Percentiles rank a stretch among this genome's conserved stretches.
phyloP scores from a whole-genome alignment of 2,329 filamentous ascomycete species.

The Calonectria hongkongensis region DNA sequence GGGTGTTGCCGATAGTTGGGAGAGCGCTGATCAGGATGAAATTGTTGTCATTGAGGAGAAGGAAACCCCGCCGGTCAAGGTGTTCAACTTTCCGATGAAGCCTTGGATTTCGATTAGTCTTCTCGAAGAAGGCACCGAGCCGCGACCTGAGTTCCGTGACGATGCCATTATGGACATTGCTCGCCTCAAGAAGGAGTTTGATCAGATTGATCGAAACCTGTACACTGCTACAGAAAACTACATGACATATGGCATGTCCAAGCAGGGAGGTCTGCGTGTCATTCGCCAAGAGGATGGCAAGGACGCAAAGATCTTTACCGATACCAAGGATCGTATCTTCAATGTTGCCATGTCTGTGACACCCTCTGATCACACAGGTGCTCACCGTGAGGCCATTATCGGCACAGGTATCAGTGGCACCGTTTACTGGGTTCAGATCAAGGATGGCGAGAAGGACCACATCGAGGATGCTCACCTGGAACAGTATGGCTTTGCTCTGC shows the following conservation, averaged over 20 bases:
- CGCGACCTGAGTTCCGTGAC: conserved; percentile 80
- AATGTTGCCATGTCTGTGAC: conserved; percentile 90
- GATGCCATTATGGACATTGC: conserved; percentile 94
- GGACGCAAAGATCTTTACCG: conserved; percentile 93
- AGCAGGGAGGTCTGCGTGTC: conserved; percentile 92
- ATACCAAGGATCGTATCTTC: conserved; percentile 95
- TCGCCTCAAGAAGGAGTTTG: conserved; percentile 96
- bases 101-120: conserved; percentile 95
- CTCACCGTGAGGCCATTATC: conserved; percentile 87
- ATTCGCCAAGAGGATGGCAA: conserved; percentile 96
- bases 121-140: conserved; percentile 72
- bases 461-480: conserved; percentile 87
- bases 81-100: conserved; percentile 97
- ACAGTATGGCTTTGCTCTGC: conserved; percentile 90
- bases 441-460: conserved; percentile 84
- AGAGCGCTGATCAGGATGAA: conserved; percentile 86
- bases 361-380: conserved; percentile 71
- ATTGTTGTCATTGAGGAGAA: conserved; percentile 80
- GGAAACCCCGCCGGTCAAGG: conserved; percentile 79
- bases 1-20: conserved; percentile 90
- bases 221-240: conserved; percentile 92
- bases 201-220: conserved; percentile 95
- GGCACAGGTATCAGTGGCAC: conserved; percentile 95
- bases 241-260: conserved; percentile 95
- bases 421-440: conserved; percentile 95